These are phyloP conservation scores for Colletotrichum magnum DNA, from an alignment of 2,329 filamentous ascomycete species.

Conservation along the genomic window DNA sequence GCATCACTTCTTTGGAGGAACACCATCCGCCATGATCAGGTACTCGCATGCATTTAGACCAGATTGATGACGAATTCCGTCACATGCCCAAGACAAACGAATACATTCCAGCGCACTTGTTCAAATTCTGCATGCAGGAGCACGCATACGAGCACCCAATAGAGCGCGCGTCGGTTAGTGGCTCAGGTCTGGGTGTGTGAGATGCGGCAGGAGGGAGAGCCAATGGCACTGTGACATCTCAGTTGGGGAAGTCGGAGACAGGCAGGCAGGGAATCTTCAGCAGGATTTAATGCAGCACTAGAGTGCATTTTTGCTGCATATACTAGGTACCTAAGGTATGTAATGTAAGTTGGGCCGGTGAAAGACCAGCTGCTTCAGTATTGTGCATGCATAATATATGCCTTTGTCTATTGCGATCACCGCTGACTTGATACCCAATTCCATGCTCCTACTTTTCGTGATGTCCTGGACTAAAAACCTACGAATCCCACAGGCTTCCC, in stretches of 20 bases:
- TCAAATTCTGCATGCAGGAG: slow-evolving; percentile 4
- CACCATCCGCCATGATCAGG: not conserved
- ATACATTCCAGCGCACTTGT: slow-evolving; percentile 1
- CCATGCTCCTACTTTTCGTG: too few species aligned
- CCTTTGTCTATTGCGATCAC: too few species aligned
- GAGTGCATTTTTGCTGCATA: not conserved
- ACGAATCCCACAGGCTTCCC: too few species aligned
- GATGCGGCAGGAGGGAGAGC: slow-evolving; percentile 21
- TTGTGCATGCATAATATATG: not conserved
- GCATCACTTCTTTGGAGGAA: too few species aligned
- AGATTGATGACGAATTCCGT: slow-evolving; percentile 3
- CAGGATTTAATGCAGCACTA: not conserved
- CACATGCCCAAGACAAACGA: slow-evolving; percentile 5
- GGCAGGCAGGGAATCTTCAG: not conserved
- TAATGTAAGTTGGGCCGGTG: too few species aligned
- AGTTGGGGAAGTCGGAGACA: not conserved
- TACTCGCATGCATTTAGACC: not conserved
- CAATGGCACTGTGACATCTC: slow-evolving; percentile 17
- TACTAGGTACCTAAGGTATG: too few species aligned
- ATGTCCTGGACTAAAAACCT: too few species aligned
- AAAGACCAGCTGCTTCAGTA: not conserved
- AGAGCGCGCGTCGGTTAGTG: slow-evolving; percentile 17
- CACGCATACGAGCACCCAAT: not conserved
- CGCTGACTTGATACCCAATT: too few species aligned
- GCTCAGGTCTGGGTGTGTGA: slow-evolving; percentile 13